phyloP scores from a whole-genome alignment of 345 rosid genomes.

The Zanthoxylum bungeanum region DNA sequence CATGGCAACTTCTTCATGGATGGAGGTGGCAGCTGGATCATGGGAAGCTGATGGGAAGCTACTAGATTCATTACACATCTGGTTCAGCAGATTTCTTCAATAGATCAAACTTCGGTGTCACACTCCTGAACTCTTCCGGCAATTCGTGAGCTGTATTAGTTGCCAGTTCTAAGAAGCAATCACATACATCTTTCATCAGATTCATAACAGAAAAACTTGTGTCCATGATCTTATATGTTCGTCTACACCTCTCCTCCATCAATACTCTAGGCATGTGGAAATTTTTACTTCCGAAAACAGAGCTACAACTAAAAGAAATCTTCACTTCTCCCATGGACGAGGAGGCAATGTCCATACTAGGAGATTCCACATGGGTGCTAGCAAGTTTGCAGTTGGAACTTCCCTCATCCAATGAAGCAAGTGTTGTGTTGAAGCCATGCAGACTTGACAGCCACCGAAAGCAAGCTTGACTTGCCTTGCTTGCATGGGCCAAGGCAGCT shows the following conservation, averaged over 20 bases:
- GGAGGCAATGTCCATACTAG: constrained; percentile 69
- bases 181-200: constrained; percentile 77
- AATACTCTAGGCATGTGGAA: constrained; percentile 60
- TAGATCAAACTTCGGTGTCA: constrained; percentile 36
- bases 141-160: constrained; percentile 51
- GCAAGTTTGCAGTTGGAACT: constrained; percentile 22
- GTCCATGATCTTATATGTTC: constrained; percentile 70
- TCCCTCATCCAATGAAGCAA: constrained; percentile 22
- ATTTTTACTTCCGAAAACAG: constrained; percentile 51
- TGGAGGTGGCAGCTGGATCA: too few species aligned
- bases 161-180: constrained; percentile 68
- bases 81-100: constrained; percentile 45
- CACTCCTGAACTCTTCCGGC: constrained; percentile 45
- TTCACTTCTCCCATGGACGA: constrained; percentile 80
- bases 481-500: too few species aligned
- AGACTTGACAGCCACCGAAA: too few species aligned
- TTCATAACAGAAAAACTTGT: constrained; percentile 63
- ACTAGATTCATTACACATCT: too few species aligned
- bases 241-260: constrained; percentile 76
- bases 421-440: too few species aligned
- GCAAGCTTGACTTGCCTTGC: too few species aligned
- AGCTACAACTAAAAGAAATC: constrained; percentile 64
- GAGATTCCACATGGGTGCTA: constrained; percentile 24
- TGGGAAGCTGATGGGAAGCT: too few species aligned
- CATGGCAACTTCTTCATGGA: too few species aligned